Conservation (phyloP, 2,329 filamentous ascomycete species). For the Clonostachys sp. region DNA sequence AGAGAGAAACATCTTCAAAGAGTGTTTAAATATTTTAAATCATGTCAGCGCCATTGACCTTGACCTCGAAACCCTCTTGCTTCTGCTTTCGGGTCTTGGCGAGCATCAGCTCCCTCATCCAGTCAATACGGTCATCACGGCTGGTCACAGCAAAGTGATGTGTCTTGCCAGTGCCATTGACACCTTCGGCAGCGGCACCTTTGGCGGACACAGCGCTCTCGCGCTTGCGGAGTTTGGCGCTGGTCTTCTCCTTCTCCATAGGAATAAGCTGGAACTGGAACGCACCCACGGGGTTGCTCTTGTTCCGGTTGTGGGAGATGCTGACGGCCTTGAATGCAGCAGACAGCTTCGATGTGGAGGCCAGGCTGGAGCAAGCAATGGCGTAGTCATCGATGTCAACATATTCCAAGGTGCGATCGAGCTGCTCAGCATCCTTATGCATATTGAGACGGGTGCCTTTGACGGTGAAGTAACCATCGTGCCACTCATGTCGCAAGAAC, state of each 20-base stretch:
- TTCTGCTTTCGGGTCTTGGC: conserved; percentile 84
- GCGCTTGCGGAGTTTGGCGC: conserved; percentile 47
- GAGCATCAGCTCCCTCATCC: conserved; percentile 93
- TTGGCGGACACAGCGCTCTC: conserved; percentile 33
- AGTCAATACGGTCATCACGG: conserved; percentile 89
- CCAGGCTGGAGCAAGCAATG: conserved; percentile 75
- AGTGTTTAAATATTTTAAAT: conserved; percentile 37
- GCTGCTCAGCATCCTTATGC: conserved; percentile 57
- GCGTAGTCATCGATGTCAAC: conserved; percentile 88
- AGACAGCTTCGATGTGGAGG: conserved; percentile 74
- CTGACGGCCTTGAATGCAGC: conserved; percentile 81
- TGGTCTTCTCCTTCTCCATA: conserved; percentile 45
- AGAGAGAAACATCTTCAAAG: conserved; percentile 3
- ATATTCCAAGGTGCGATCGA: conserved; percentile 64
- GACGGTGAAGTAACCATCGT: conserved; percentile 86
- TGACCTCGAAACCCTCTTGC: conserved; percentile 76
- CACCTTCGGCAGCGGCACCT: conserved; percentile 32
- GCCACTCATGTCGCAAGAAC: conserved; percentile 89
- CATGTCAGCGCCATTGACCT: conserved; percentile 70
- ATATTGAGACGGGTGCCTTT: conserved; percentile 70
- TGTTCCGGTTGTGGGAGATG: conserved; percentile 49
- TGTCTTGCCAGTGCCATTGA: conserved; percentile 69
- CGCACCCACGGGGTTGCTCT: conserved; percentile 56
- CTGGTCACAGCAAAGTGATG: conserved; percentile 91
- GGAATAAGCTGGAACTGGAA: conserved; percentile 87